These are phyloP conservation scores for Daldinia loculata DNA, from an alignment of 495 filamentous ascomycete genomes.

Conservation along the genomic window DNA sequence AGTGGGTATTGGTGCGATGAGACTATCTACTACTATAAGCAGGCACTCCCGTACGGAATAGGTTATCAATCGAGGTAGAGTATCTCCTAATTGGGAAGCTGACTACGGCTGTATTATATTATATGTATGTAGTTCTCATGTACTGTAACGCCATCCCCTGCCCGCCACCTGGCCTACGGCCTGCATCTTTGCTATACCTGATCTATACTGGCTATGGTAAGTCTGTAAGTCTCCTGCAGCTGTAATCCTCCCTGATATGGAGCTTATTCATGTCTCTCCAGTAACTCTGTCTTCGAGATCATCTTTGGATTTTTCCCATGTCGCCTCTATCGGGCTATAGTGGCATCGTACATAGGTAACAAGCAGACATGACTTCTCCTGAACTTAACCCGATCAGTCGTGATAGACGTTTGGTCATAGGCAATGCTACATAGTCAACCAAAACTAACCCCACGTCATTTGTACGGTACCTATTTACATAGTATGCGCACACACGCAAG, in stretches of 20 bases:
- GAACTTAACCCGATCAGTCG: constrained; percentile 18
- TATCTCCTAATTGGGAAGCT: constrained; percentile 37
- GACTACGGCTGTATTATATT: neutral
- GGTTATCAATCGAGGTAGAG: constrained; percentile 14
- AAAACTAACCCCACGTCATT: constrained; percentile 27
- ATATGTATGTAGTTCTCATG: constrained; percentile 1
- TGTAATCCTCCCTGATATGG: constrained; percentile 30
- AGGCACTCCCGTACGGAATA: constrained; percentile 29
- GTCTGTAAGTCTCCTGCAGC: constrained; percentile 22
- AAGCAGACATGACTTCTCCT: constrained; percentile 16
- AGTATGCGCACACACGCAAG: constrained; percentile 2
- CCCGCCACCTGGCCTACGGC: constrained; percentile 31
- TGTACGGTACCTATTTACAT: constrained; percentile 21
- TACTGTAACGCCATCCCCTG: constrained; percentile 31
- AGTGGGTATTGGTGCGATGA: constrained; percentile 1
- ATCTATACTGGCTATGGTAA: constrained; percentile 15
- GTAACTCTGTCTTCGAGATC: constrained; percentile 2
- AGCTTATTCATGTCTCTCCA: constrained; percentile 24
- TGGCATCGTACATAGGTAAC: constrained; percentile 14
- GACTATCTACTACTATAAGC: constrained; percentile 11
- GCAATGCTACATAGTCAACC: constrained; percentile 26
- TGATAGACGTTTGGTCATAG: constrained; percentile 21
- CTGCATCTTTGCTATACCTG: constrained; percentile 21
- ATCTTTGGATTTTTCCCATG: constrained; percentile 18
- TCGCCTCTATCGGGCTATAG: constrained; percentile 1